These are phyloP conservation scores for Alternaria dauci DNA, from an alignment of 2,329 filamentous ascomycete species.

Conservation along the genomic window DNA sequence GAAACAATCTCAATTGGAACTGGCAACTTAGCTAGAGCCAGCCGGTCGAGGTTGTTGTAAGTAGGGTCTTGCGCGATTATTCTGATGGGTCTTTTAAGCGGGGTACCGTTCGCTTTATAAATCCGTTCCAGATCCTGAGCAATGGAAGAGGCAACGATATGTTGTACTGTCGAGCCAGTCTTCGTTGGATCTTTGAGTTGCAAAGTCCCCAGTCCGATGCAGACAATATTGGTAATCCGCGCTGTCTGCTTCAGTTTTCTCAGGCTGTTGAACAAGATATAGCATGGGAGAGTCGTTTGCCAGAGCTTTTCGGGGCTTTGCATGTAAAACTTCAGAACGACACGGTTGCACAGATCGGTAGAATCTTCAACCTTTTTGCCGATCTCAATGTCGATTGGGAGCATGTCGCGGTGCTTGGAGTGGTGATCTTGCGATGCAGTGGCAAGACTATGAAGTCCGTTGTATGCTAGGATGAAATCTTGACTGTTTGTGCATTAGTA, in stretches of 20 bases:
- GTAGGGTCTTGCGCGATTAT: conserved; percentile 3
- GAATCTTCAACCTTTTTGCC: background rate
- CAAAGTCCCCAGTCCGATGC: no score
- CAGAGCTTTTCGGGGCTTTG: background rate
- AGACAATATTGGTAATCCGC: no score
- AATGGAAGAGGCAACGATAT: no score
- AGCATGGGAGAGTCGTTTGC: background rate
- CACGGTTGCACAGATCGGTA: background rate
- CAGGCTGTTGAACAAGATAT: background rate
- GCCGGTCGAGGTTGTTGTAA: background rate
- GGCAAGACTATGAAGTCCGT: background rate
- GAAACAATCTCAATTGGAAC: background rate
- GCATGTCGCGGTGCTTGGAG: background rate
- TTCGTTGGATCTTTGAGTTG: no score
- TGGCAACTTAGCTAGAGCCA: background rate
- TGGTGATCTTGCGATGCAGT: background rate
- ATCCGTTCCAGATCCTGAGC: no score
- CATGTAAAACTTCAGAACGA: background rate
- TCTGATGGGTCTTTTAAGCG: background rate
- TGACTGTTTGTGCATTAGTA: background rate
- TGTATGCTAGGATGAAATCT: background rate
- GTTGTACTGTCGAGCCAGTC: no score
- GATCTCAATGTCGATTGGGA: background rate
- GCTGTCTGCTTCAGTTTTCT: no score
- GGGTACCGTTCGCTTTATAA: background rate